Base-by-base conservation (phyloP, 2,329 filamentous ascomycete genomes). In the Diaporthe australafricana region DNA sequence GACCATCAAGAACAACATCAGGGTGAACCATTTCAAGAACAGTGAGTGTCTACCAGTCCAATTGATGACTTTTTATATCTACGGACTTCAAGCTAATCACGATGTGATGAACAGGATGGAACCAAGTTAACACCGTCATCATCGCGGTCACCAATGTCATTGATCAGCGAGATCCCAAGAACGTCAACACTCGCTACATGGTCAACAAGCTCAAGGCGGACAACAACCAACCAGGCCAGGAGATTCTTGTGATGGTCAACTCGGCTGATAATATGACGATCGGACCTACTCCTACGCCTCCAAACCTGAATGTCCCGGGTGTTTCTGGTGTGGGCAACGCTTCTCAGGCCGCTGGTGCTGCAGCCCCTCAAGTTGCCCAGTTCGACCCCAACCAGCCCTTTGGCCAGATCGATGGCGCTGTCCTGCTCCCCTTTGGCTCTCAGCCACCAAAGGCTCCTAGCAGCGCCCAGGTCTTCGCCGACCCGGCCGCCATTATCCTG, bases 1-100 rank as follows among this genome's bases (percentile, higher is more conserved):
- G 73, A 79, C 78, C 27, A 80, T 84, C 77, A 83, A 84, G 79
- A 81, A 84, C 72, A 84, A 83, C 74, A 83, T 87, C 73, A 80
- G 82, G 12, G 70, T 83, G 55, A 84, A 84, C 75, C 80, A 81
- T 72, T 83, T 84, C 76, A 78, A 78, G 73, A 76, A 63, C 42
- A 63, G 60, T 63, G 12, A 50, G 60, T 48, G 7, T 79, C 30
- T 48, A 7, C 27, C 11, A 35, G 20, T 7, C 7, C n/a, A n/a
- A n/a, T n/a, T n/a, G n/a, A n/a, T n/a, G n/a, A n/a, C 20, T 4
- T 53, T 35, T 2, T 5, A 6, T 52, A 9, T 14, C 2, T 16
- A 12, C n/a, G 32, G 2, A 6, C 8, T 17, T 12, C 6, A 35
- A 48, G 20, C 60, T 63, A 25, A 63, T 20, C 42, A 22, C 38